Conservation (phyloP, 495 filamentous ascomycete species). For the Penicillium daleae region DNA sequence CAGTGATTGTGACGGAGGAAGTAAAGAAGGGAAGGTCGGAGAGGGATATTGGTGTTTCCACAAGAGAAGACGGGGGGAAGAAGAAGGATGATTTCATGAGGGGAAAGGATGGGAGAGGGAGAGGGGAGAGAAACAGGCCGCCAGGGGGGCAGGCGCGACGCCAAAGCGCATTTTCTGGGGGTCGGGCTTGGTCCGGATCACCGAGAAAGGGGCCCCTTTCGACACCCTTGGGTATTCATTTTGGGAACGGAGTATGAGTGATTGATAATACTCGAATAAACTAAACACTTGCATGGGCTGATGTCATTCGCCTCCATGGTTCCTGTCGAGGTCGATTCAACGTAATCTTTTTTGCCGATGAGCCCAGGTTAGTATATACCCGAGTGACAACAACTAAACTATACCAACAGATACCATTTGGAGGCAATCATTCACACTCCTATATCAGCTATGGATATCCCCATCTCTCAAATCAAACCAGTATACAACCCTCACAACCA, state of each 20-base stretch:
- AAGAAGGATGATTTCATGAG: slow-evolving; percentile 19
- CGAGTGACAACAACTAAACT: not conserved
- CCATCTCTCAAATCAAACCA: slow-evolving; percentile 19
- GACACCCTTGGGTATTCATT: not conserved
- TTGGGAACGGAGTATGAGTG: not conserved
- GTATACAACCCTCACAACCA: slow-evolving; percentile 11
- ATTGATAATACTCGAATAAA: not conserved
- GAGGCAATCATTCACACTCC: not conserved
- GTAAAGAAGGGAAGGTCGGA: not conserved
- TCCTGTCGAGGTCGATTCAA: slow-evolving; percentile 4
- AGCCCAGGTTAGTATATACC: not conserved
- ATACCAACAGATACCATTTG: no score
- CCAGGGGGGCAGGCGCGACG: slow-evolving; percentile 21
- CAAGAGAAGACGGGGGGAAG: slow-evolving; percentile 7
- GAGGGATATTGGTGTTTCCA: not conserved
- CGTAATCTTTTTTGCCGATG: not conserved
- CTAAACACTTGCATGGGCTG: not conserved
- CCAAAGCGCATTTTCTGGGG: slow-evolving; percentile 15
- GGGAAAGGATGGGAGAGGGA: slow-evolving; percentile 22
- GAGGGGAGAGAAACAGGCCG: not conserved
- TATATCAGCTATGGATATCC: slow-evolving; percentile 16
- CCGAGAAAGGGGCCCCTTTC: slow-evolving; percentile 1
- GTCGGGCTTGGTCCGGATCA: slow-evolving; percentile 15
- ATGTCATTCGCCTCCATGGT: slow-evolving; percentile 1
- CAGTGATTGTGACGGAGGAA: not conserved